phyloP scores from a whole-genome alignment of 2,329 filamentous ascomycete species.

The Aspergillus sclerotialis region DNA sequence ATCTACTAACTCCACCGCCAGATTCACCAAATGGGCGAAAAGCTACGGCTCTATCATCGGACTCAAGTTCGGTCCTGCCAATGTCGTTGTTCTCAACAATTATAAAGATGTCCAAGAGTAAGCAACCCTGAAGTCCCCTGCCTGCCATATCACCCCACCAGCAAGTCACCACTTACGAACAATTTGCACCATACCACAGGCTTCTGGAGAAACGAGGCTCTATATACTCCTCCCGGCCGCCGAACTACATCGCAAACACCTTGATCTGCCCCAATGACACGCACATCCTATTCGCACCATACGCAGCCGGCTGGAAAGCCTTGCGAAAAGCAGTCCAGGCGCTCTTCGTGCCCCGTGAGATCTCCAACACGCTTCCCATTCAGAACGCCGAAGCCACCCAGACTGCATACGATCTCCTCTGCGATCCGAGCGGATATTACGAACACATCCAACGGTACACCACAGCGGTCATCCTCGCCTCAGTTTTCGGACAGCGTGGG shows the following conservation, averaged over 20 bases:
- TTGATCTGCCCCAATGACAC: background rate
- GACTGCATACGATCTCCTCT: conserved; percentile 9
- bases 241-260: conserved; percentile 4
- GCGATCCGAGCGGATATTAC: conserved; percentile 5
- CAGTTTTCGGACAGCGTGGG: conserved; percentile 7
- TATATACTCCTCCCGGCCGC: conserved; percentile 6
- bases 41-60: background rate
- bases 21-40: background rate
- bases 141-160: background rate
- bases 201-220: conserved; percentile 7
- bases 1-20: background rate
- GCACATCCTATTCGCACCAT: conserved; percentile 2
- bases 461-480: conserved; percentile 11
- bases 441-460: conserved; percentile 11
- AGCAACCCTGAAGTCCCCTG: background rate
- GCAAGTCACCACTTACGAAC: no score
- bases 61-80: background rate
- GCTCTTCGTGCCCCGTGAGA: conserved; percentile 2
- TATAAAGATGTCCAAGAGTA: background rate
- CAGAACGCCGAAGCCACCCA: conserved; percentile 13
- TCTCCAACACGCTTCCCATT: conserved; percentile 9
- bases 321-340: background rate
- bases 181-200: background rate
- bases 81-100: background rate
- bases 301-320: conserved; percentile 5